These are phyloP conservation scores for Schizothecium vesticola DNA, from an alignment of 495 filamentous ascomycete genomes.

Conservation along the genomic window DNA sequence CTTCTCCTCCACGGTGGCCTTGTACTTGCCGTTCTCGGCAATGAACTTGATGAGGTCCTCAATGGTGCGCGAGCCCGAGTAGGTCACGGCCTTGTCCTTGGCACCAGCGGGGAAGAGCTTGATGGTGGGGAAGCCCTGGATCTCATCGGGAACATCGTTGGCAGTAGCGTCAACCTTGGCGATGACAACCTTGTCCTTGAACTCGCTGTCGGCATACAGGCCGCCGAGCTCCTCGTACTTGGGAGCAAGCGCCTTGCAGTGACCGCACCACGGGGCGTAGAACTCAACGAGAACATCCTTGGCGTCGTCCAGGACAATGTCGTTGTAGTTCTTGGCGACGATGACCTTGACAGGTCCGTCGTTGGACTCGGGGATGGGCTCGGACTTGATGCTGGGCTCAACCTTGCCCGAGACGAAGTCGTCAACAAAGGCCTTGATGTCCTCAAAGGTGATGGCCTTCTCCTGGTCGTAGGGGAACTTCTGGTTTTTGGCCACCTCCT, in stretches of 20 bases:
- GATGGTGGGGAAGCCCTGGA: constrained; percentile 98
- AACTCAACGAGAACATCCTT: constrained; percentile 99
- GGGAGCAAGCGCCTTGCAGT: constrained; percentile 92
- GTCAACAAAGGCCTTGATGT: constrained; percentile 78
- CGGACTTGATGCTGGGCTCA: constrained; percentile 94
- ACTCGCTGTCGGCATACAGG: constrained; percentile 69
- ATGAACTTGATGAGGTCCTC: constrained; percentile 94
- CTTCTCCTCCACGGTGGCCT: constrained; percentile 55
- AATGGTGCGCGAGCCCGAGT: constrained; percentile 80
- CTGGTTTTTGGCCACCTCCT: constrained; percentile 90
- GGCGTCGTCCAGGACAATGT: constrained; percentile 83
- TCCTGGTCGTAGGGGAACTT: constrained; percentile 93
- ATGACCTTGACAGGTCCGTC: constrained; percentile 84
- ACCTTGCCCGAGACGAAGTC: constrained; percentile 84
- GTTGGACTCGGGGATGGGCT: constrained; percentile 92
- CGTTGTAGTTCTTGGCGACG: constrained; percentile 91
- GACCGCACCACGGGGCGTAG: constrained; percentile 98
- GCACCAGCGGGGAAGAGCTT: constrained; percentile 91
- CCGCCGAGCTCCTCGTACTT: constrained; percentile 87
- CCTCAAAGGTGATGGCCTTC: constrained; percentile 69
- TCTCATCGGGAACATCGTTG: constrained; percentile 96
- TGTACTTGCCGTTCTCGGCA: constrained; percentile 88
- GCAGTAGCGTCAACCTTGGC: constrained; percentile 97
- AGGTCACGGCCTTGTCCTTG: constrained; percentile 81
- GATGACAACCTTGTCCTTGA: constrained; percentile 77